Base-by-base conservation (phyloP, 164 flowering plant species). In the Akebia trifoliata region DNA sequence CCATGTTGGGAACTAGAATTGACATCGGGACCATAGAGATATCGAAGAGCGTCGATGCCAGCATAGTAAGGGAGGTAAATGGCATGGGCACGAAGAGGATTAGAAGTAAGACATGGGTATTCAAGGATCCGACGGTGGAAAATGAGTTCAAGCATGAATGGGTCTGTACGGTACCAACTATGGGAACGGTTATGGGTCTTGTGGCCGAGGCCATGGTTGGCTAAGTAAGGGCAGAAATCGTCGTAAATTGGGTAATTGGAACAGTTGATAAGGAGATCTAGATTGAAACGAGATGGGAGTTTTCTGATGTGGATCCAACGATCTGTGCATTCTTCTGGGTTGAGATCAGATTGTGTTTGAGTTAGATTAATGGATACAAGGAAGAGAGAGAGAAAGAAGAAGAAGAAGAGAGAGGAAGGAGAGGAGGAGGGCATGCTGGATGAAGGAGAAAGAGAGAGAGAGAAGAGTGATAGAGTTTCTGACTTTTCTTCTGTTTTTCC, bases 141-240 rank as follows among this genome's bases (percentile, higher is more conserved):
- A 30, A 85, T 43, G 62, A 84, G 78, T 50, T 94, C 99, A 12
- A 94, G 87, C 75, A 81, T 68, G 7, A 35, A 60, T 0, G 95
- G 75, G 67, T 94, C 95, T 40, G 99, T 84, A 11, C 99, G 78
- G 77, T 59, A 90, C 99, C 99, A 94, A 63, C 86, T 79, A n/a
- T 50, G 89, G 18, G 99, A 81, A 4, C 68, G 64, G 75, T 78
- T 78, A 74, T 94, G 97, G 72, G 99, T 94, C 43, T 79, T 82
- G 4, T 61, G 93, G 45, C 97, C 97, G n/a, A 94, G 76, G 51
- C 99, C 99, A 38, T 90, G 97, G 71, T 94, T 90, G 48, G 84
- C 67, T 40, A 81, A 31, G 63, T 76, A 78, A 7, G 89, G 78
- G 61, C 97, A 94, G 78, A 87, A 75, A 45, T 86, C 68, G 30